phyloP scores from a whole-genome alignment of 768 basidiomycete genomes.

The Tylopilus plumbeoviolaceoides region DNA sequence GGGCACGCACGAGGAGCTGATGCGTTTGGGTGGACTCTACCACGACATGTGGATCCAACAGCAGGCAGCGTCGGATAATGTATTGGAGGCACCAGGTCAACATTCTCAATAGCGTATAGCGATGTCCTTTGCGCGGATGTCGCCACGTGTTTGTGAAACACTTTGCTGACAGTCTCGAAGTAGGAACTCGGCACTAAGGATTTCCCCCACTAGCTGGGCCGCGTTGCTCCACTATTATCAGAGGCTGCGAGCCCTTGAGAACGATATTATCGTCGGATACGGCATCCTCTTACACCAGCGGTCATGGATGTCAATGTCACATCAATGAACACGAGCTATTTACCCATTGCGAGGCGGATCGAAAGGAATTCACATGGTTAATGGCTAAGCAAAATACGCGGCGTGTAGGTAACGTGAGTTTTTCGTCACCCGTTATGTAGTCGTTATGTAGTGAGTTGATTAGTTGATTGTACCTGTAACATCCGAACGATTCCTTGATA shows the following conservation, averaged over 20 bases:
- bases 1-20: conserved; percentile 86
- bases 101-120: conserved; percentile 2
- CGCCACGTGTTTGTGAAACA: background rate
- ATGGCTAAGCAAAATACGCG: no score
- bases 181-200: background rate
- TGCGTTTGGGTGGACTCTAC: conserved; percentile 69
- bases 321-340: no score
- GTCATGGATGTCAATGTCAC: no score
- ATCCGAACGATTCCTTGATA: no score
- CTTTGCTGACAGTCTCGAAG: background rate
- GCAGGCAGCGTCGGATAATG: conserved; percentile 47
- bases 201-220: background rate
- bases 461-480: no score
- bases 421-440: no score
- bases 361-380: no score
- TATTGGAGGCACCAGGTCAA: conserved; percentile 14
- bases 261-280: background rate
- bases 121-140: background rate
- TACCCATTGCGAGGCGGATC: no score
- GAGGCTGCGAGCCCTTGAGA: background rate
- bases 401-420: no score
- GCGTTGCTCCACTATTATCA: background rate
- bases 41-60: conserved; percentile 82
- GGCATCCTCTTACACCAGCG: no score
- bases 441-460: no score